phyloP scores from a whole-genome alignment of 192 early-diverging fungal genomes.

The Geosiphon pyriformis region DNA sequence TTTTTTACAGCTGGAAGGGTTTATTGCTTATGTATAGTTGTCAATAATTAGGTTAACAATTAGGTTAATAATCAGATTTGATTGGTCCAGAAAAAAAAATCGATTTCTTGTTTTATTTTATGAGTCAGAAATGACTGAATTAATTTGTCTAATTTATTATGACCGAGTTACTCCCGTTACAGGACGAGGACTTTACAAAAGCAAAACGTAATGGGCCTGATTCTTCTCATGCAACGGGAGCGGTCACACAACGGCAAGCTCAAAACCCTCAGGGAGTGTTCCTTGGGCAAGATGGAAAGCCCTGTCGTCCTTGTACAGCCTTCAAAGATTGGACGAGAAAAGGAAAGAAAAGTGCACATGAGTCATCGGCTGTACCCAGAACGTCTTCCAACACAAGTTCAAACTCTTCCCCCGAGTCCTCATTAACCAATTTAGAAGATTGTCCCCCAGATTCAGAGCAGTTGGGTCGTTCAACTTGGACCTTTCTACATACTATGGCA shows the following conservation, averaged over 20 bases:
- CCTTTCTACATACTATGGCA: constrained; percentile 94
- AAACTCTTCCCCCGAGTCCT: constrained; percentile 20
- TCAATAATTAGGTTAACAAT: too few species aligned
- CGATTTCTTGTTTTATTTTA: too few species aligned
- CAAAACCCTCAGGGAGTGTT: constrained; percentile 25
- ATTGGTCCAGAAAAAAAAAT: too few species aligned
- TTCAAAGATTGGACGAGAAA: constrained; percentile 66
- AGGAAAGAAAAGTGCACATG: constrained; percentile 46
- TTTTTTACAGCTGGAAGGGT: too few species aligned
- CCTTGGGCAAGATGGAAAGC: constrained; percentile 53
- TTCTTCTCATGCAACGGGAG: not conserved
- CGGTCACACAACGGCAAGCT: not conserved
- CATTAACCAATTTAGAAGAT: constrained; percentile 31
- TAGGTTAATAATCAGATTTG: too few species aligned
- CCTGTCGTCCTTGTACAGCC: constrained; percentile 74
- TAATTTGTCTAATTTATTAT: too few species aligned
- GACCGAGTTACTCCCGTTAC: constrained; percentile 13
- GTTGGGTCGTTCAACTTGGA: constrained; percentile 92
- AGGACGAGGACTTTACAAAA: not conserved
- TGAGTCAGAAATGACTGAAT: too few species aligned
- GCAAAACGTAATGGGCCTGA: not conserved
- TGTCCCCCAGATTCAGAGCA: constrained; percentile 80
- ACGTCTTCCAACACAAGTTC: constrained; percentile 20
- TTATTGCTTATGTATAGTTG: too few species aligned
- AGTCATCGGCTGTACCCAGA: constrained; percentile 18